Conservation (phyloP, 164 flowering plant genomes). For the Vitis riparia region DNA sequence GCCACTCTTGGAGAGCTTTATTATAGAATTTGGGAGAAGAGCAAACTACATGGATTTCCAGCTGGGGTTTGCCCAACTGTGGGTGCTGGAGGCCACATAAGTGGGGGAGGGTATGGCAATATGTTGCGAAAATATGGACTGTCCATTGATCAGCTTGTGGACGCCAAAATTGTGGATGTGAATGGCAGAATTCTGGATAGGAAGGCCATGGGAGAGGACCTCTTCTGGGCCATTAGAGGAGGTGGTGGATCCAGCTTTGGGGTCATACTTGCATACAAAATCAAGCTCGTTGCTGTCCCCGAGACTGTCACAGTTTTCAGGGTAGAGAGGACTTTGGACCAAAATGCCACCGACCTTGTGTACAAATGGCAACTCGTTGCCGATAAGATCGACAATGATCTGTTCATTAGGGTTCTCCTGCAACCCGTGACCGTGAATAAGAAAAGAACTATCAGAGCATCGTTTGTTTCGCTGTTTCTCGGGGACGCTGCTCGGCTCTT, state of each 20-base stretch:
- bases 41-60: conserved; percentile 22
- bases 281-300: conserved; percentile 9
- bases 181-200: conserved; percentile 25
- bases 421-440: conserved; percentile 18
- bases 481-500: conserved; percentile 25
- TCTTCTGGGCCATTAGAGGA: conserved; percentile 36
- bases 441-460: conserved; percentile 18
- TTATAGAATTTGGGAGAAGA: conserved; percentile 22
- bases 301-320: conserved; percentile 13
- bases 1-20: conserved; percentile 39
- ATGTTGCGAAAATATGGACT: conserved; percentile 25
- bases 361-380: conserved; percentile 11
- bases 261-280: conserved; percentile 3
- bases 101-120: conserved; percentile 28
- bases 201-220: conserved; percentile 24
- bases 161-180: conserved; percentile 24
- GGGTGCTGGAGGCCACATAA: conserved; percentile 26
- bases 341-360: conserved; percentile 8
- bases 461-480: conserved; percentile 26
- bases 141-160: conserved; percentile 21
- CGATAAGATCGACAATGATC: background rate
- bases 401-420: conserved; percentile 31
- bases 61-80: conserved; percentile 23
- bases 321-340: background rate
- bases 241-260: conserved; percentile 26